Evolutionary conservation across 352 stramenopile species (phyloP).

Genomic region (Pythium brassicae): DNA sequence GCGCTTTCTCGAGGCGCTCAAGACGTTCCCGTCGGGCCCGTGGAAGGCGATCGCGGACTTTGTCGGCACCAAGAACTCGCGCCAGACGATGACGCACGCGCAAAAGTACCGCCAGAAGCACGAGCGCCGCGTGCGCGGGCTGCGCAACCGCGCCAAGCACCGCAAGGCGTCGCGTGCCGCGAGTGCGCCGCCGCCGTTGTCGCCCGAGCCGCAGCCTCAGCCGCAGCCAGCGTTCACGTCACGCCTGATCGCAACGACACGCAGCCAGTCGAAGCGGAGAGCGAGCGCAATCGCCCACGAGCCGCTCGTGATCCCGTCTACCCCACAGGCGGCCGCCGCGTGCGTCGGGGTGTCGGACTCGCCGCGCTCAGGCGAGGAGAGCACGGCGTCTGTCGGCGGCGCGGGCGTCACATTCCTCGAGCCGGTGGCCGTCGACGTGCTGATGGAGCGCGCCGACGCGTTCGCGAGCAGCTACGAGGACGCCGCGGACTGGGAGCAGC

Average conservation of each 20-base stretch:
- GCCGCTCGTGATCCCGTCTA: constrained; percentile 9
- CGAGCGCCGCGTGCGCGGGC: constrained; percentile 42
- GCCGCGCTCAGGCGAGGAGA: constrained; percentile 29
- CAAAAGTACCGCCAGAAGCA: constrained; percentile 37
- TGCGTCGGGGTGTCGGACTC: constrained; percentile 27
- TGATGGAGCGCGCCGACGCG: constrained; percentile 20
- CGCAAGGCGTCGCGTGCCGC: background rate
- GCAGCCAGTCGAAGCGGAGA: constrained; percentile 8
- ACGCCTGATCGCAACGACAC: constrained; percentile 3
- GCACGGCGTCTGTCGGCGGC: background rate
- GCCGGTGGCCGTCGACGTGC: constrained; percentile 16
- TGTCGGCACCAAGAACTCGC: constrained; percentile 55
- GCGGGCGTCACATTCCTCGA: constrained; percentile 17
- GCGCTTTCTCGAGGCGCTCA: constrained; percentile 53
- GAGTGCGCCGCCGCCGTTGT: background rate
- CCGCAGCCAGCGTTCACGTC: background rate
- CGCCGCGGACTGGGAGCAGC: constrained; percentile 13
- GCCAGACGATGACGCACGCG: constrained; percentile 33
- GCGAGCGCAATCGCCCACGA: constrained; percentile 3
- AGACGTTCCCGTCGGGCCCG: constrained; percentile 47
- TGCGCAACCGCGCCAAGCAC: constrained; percentile 38
- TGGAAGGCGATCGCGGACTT: constrained; percentile 62
- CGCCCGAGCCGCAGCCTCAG: background rate
- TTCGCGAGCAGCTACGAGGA: constrained; percentile 1
- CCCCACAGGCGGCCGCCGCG: constrained; percentile 1